Evolutionary conservation across 495 filamentous ascomycete species (phyloP).

Genomic region (Staphylotrichum longicolle): DNA sequence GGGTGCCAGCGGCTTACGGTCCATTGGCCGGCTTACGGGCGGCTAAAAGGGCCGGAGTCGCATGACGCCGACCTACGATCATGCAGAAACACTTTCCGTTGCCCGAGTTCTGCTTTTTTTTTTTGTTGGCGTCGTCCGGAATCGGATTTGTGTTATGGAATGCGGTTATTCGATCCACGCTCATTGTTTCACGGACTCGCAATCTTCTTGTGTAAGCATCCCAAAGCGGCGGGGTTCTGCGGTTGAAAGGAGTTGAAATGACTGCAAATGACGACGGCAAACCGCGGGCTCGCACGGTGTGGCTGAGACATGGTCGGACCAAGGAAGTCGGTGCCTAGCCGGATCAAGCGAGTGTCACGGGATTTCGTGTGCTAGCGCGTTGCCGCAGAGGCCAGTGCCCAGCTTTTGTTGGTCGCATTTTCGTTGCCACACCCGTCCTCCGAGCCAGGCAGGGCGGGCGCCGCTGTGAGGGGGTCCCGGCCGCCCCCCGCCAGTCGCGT

Average conservation of each 20-base stretch:
- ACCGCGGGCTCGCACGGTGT: background rate
- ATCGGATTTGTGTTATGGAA: background rate
- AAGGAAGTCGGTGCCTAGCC: slow-evolving; percentile 16
- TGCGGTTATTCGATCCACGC: no score
- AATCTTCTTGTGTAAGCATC: background rate
- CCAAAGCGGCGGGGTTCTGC: background rate
- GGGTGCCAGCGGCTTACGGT: background rate
- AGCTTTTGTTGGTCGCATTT: slow-evolving; percentile 23
- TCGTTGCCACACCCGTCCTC: slow-evolving; percentile 23
- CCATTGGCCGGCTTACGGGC: slow-evolving; percentile 17
- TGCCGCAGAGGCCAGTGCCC: slow-evolving; percentile 14
- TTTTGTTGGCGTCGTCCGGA: background rate
- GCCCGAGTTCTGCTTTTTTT: background rate
- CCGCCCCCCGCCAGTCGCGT: slow-evolving; percentile 19
- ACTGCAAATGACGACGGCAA: background rate
- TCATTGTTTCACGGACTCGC: no score
- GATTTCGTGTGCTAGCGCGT: slow-evolving; percentile 38
- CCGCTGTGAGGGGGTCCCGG: slow-evolving; percentile 19
- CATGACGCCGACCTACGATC: slow-evolving; percentile 16
- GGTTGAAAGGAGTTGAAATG: no score
- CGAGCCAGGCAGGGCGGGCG: slow-evolving; percentile 16
- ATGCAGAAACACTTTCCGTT: slow-evolving; percentile 17
- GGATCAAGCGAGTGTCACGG: slow-evolving; percentile 27
- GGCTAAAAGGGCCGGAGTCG: slow-evolving; percentile 16
- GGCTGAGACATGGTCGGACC: slow-evolving; percentile 10